Evolutionary conservation across 2,329 filamentous ascomycete species (phyloP), one percentile per base, ranked within the genome.

Genomic region (Daldinia eschscholtzii): DNA sequence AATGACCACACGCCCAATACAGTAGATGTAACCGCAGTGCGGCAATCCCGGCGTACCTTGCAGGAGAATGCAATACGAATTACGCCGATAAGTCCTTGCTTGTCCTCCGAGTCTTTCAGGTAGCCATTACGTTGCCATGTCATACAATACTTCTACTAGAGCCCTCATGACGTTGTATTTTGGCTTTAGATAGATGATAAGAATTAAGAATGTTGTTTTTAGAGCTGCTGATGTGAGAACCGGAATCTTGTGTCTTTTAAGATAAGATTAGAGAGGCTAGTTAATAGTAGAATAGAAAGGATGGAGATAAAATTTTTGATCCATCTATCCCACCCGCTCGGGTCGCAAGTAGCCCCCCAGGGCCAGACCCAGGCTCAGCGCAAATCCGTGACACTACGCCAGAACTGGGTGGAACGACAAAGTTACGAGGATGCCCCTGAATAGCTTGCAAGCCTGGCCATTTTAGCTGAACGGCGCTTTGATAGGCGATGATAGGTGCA

Each of bases 311-410:
- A 42, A 26, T 18, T 53, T 57, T 67, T 53, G 63, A 62, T 52
- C 69, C 61, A 68, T 65, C 56, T 48, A 55, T 64, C 57, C 73
- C 74, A 73, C 70, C 67, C 70, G 66, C 52, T 74, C 72, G 74
- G 74, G 72, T 74, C 71, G 48, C 35, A 61, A 57, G 57, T 18
- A 53, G 56, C 58, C 44, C 61, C 61, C 61, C 52, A 66, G 67
- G 42, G 39, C 48, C 52, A 60, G 69, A 46, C 72, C 71, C 66
- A 70, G 66, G 70, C 67, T 70, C 67, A 67, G 60, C 60, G n/a
- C 20, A 30, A 61, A 68, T 70, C 67, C 68, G 57, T 68, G 61
- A 64, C 67, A 66, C 61, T 56, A 39, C 60, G 60, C 60, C 58
- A 57, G 65, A 59, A 56, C 62, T 61, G 68, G 60, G 66, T 70